Evolutionary conservation across 441 rosid genomes (phyloP).

Genomic region (Corymbia citriodora): DNA sequence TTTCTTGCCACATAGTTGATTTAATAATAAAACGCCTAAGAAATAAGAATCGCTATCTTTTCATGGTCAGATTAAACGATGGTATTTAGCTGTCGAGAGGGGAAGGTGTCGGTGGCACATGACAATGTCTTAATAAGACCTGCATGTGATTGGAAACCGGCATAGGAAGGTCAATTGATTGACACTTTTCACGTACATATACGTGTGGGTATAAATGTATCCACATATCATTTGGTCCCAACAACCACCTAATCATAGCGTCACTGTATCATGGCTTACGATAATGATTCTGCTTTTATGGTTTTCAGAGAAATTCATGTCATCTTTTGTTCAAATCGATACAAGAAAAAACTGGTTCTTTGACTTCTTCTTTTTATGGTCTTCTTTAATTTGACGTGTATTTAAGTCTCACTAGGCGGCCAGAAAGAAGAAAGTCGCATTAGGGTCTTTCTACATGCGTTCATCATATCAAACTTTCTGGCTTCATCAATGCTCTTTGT

Average conservation of each 20-base stretch:
- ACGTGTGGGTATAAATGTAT: not conserved
- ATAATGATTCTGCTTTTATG: not conserved
- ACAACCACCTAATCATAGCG: not conserved
- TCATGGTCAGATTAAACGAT: not conserved
- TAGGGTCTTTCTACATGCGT: not conserved
- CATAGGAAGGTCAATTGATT: not conserved
- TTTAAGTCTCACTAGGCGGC: not conserved
- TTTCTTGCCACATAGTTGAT: not conserved
- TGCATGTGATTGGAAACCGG: constrained; percentile 39
- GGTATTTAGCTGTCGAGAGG: constrained; percentile 15
- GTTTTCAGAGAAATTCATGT: not conserved
- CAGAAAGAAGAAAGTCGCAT: not conserved
- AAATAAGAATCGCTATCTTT: not conserved
- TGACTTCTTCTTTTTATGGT: not conserved
- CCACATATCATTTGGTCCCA: not conserved
- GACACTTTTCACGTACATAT: not conserved
- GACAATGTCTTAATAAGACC: constrained; percentile 16
- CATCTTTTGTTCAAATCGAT: not conserved
- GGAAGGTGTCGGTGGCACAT: constrained; percentile 22
- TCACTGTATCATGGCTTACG: not conserved
- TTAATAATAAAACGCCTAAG: not conserved
- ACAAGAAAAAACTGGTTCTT: not conserved
- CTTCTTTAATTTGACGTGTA: not conserved
- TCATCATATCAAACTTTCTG: not conserved
- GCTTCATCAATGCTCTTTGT: not conserved